Conservation (phyloP, 2,329 filamentous ascomycete species). For the Pezizomycotina sp. region DNA sequence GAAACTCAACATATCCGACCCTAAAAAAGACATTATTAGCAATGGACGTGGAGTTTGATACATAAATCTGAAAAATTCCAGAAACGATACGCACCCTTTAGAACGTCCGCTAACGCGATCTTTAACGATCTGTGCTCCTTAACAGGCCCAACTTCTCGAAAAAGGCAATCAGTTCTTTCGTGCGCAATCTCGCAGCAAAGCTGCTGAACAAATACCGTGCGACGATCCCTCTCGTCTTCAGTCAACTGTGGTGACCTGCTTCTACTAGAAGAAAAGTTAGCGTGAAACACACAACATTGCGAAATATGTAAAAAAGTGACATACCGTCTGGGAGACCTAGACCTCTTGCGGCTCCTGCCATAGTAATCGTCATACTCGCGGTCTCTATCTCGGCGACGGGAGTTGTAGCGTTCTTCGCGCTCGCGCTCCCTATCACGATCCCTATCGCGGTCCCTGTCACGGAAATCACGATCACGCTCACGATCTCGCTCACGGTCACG, state of each 20-base stretch:
- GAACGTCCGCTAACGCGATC: slow-evolving; percentile 91
- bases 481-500: slow-evolving; percentile 53
- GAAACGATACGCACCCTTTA: slow-evolving; percentile 59
- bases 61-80: background rate
- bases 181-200: slow-evolving; percentile 83
- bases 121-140: slow-evolving; percentile 98
- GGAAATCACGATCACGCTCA: slow-evolving; percentile 40
- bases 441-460: slow-evolving; percentile 53
- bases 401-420: slow-evolving; percentile 36
- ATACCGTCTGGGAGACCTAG: background rate
- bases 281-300: slow-evolving; percentile 1
- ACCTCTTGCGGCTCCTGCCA: slow-evolving; percentile 29
- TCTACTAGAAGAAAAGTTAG: slow-evolving; percentile 25
- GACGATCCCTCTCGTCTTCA: slow-evolving; percentile 89
- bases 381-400: slow-evolving; percentile 36
- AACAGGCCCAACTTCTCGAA: slow-evolving; percentile 87
- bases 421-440: slow-evolving; percentile 53
- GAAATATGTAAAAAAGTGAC: background rate
- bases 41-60: background rate
- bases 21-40: slow-evolving; percentile 38
- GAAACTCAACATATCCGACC: slow-evolving; percentile 98
- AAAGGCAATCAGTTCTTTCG: slow-evolving; percentile 81
- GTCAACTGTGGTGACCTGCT: slow-evolving; percentile 56
- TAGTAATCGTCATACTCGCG: slow-evolving; percentile 29
- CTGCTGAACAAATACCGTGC: slow-evolving; percentile 97